Evolutionary conservation across 495 filamentous ascomycete species (phyloP).

Genomic region (Trypethelium eluteriae): DNA sequence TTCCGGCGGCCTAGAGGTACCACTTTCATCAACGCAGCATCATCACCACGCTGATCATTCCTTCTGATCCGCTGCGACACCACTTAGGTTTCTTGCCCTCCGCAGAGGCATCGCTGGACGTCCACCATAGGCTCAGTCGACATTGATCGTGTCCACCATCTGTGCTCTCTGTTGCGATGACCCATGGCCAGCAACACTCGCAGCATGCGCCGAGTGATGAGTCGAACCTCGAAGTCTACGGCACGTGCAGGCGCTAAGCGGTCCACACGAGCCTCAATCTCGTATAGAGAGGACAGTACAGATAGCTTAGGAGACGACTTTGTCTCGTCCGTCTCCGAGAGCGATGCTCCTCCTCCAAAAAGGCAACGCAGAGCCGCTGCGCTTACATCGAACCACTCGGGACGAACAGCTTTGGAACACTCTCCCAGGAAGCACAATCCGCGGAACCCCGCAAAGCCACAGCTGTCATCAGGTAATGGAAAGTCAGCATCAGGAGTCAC

Average conservation of each 20-base stretch:
- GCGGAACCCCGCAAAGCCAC: neutral
- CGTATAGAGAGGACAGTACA: neutral
- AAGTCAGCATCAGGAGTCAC: neutral
- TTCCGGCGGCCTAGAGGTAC: too few species aligned
- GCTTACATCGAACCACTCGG: neutral
- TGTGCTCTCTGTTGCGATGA: neutral
- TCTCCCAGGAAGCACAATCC: neutral
- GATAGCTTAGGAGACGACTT: neutral
- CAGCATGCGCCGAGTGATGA: neutral
- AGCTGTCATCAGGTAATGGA: neutral
- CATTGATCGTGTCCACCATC: neutral
- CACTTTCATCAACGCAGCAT: too few species aligned
- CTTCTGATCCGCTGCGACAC: too few species aligned
- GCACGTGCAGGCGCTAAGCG: neutral
- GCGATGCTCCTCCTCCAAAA: neutral
- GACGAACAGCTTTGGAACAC: neutral
- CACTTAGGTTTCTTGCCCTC: too few species aligned
- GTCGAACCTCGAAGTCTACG: neutral
- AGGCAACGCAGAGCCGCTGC: constrained; percentile 17
- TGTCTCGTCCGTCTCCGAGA: neutral
- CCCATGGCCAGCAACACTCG: neutral
- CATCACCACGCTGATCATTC: too few species aligned
- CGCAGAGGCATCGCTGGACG: neutral
- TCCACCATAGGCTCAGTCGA: neutral
- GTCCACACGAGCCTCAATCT: neutral